phyloP scores from a whole-genome alignment of 2,329 filamentous ascomycete genomes.

The Coleophoma crateriformis region DNA sequence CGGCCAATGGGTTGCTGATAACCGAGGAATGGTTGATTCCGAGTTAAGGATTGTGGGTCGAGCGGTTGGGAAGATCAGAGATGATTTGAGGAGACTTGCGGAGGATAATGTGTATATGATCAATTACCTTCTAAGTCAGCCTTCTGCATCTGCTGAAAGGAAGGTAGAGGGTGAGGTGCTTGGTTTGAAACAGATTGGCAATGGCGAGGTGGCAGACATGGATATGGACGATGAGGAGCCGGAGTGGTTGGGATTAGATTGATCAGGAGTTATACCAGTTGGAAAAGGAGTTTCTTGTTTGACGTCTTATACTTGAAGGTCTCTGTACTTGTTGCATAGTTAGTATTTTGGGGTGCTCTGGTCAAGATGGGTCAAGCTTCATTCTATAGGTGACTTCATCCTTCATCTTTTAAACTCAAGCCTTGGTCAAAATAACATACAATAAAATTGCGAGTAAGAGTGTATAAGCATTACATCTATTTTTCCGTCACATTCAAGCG shows the following conservation, averaged over 20 bases:
- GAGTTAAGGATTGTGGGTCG: constrained; percentile 80
- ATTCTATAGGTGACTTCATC: no score
- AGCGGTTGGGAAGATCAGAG: constrained; percentile 72
- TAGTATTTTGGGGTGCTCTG: no score
- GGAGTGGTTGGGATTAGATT: constrained; percentile 51
- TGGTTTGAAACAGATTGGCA: constrained; percentile 28
- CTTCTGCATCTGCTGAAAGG: constrained; percentile 26
- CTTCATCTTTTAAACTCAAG: no score
- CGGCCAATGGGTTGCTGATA: constrained; percentile 78
- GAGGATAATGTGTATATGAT: constrained; percentile 88
- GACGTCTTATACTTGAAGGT: no score
- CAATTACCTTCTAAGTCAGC: constrained; percentile 67
- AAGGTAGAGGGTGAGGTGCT: constrained; percentile 10
- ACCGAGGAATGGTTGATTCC: constrained; percentile 72
- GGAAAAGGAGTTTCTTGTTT: no score
- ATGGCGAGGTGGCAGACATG: constrained; percentile 24
- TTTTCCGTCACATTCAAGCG: no score
- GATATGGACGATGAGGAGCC: constrained; percentile 34
- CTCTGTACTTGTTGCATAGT: no score
- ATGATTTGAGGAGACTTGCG: constrained; percentile 75
- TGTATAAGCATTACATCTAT: no score
- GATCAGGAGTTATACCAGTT: constrained; percentile 3
- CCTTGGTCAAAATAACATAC: no score
- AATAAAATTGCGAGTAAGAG: no score
- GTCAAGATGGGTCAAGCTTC: no score